Conservation (phyloP, 192 early-diverging fungal species). For the Backusella luteola region DNA sequence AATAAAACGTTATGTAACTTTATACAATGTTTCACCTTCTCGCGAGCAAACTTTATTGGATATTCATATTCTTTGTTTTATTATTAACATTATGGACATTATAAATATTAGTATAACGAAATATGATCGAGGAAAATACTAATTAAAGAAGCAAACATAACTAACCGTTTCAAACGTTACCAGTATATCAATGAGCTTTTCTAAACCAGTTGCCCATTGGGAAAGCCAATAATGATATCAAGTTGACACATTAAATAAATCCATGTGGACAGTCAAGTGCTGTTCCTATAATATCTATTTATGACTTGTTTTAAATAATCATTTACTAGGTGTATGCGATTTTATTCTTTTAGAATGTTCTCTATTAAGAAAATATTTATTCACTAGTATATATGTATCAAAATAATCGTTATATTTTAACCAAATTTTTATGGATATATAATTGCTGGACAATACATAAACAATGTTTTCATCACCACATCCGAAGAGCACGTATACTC, state of each 20-base stretch:
- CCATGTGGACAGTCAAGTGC: background rate
- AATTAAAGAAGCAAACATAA: background rate
- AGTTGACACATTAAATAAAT: background rate
- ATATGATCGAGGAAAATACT: background rate
- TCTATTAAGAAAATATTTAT: too few relatives aligned
- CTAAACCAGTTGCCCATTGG: background rate
- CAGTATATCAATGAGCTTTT: background rate
- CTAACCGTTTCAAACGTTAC: background rate
- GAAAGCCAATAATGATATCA: background rate
- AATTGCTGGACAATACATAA: too few relatives aligned
- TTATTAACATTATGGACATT: background rate
- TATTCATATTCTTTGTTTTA: background rate
- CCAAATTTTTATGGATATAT: too few relatives aligned
- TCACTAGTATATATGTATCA: too few relatives aligned
- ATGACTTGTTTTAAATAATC: background rate
- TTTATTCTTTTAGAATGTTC: too few relatives aligned
- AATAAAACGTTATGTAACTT: background rate
- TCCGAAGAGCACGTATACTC: too few relatives aligned
- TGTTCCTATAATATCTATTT: background rate
- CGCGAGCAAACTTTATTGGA: background rate
- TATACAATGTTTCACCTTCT: background rate
- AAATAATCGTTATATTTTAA: too few relatives aligned
- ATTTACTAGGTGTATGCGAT: background rate
- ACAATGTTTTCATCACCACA: too few relatives aligned
- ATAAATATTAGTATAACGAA: background rate